Percentiles rank a stretch among this genome's conserved stretches.
phyloP scores from a whole-genome alignment of 495 filamentous ascomycete species.

The Penicillium riverlandense region DNA sequence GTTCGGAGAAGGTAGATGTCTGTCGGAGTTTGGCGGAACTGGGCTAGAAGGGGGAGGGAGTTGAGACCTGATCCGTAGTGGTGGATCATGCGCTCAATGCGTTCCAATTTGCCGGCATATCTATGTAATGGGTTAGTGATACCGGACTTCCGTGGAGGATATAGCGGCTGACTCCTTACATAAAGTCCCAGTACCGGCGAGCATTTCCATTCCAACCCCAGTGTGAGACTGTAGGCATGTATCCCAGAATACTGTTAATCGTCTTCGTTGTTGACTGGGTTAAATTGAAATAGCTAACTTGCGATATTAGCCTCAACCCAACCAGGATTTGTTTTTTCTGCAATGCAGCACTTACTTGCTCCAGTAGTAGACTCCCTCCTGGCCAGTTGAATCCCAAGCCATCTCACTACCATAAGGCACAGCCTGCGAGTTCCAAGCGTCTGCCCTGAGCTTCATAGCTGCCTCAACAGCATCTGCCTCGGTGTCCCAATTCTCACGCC shows the following conservation, averaged over 20 bases:
- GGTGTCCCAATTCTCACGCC: slow-evolving; percentile 26
- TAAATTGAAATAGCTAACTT: slow-evolving; percentile 35
- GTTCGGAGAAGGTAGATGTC: slow-evolving; percentile 34
- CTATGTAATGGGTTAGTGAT: slow-evolving; percentile 2
- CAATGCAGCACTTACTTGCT: slow-evolving; percentile 33
- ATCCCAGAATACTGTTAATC: slow-evolving; percentile 41
- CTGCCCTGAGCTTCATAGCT: slow-evolving; percentile 33
- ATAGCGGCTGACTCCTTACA: slow-evolving; percentile 4
- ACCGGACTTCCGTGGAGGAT: neutral
- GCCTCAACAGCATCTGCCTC: slow-evolving; percentile 28
- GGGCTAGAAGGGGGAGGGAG: slow-evolving; percentile 37
- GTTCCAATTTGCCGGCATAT: slow-evolving; percentile 38
- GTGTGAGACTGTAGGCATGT: slow-evolving; percentile 43
- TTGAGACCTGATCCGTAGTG: slow-evolving; percentile 51
- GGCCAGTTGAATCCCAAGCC: slow-evolving; percentile 50
- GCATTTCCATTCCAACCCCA: slow-evolving; percentile 52
- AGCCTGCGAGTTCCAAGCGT: slow-evolving; percentile 30
- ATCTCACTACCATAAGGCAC: slow-evolving; percentile 49
- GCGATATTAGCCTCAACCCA: no score
- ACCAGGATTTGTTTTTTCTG: no score
- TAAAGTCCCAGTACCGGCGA: slow-evolving; percentile 46
- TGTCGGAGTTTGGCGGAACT: slow-evolving; percentile 32
- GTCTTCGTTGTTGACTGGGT: slow-evolving; percentile 33
- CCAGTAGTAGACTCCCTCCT: slow-evolving; percentile 51
- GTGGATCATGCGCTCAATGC: slow-evolving; percentile 48